These are phyloP conservation scores for Gymnopus androsaceus DNA, from an alignment of 1,284 basidiomycete species.

Conservation along the genomic window DNA sequence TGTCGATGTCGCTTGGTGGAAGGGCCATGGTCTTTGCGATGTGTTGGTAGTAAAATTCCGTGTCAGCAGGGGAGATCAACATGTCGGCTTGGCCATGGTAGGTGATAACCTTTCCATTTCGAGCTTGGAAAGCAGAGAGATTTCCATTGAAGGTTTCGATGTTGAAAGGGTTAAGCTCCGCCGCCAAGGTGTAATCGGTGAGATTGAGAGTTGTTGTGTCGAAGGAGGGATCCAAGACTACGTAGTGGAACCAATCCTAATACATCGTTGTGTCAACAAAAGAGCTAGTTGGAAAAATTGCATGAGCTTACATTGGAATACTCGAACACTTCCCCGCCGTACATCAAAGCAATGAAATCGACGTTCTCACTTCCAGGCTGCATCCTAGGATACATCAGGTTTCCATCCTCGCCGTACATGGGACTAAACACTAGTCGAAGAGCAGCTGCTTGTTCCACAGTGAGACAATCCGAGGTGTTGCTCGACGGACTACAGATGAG, in stretches of 20 bases:
- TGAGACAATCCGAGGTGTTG: slow-evolving; percentile 30
- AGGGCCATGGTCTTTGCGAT: slow-evolving; percentile 16
- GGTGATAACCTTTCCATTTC: slow-evolving; percentile 23
- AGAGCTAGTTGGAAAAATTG: neutral
- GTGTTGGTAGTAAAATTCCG: slow-evolving; percentile 19
- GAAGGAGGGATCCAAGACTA: slow-evolving; percentile 11
- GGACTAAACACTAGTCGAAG: slow-evolving; percentile 33
- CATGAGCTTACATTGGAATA: slow-evolving; percentile 2
- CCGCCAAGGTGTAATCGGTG: neutral
- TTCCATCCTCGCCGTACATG: slow-evolving; percentile 31
- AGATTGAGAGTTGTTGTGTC: slow-evolving; percentile 11
- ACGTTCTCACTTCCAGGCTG: slow-evolving; percentile 18
- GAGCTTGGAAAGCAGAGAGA: slow-evolving; percentile 21
- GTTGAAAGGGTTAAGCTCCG: slow-evolving; percentile 18
- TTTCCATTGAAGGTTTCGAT: slow-evolving; percentile 21
- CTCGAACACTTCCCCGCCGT: slow-evolving; percentile 12
- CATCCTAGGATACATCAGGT: slow-evolving; percentile 29
- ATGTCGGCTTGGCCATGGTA: slow-evolving; percentile 23
- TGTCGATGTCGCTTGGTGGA: slow-evolving; percentile 9
- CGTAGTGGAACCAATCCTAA: slow-evolving; percentile 19
- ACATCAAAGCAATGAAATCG: neutral
- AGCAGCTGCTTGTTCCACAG: slow-evolving; percentile 31
- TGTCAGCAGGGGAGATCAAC: slow-evolving; percentile 20
- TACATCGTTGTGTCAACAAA: slow-evolving; percentile 2
- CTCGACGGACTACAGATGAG: slow-evolving; percentile 30